A percentile compares a stretch with the other conserved stretches of the same genome.
Evolutionary conservation across 306 rosid species (phyloP).

Genomic region (Castanea mollissima): DNA sequence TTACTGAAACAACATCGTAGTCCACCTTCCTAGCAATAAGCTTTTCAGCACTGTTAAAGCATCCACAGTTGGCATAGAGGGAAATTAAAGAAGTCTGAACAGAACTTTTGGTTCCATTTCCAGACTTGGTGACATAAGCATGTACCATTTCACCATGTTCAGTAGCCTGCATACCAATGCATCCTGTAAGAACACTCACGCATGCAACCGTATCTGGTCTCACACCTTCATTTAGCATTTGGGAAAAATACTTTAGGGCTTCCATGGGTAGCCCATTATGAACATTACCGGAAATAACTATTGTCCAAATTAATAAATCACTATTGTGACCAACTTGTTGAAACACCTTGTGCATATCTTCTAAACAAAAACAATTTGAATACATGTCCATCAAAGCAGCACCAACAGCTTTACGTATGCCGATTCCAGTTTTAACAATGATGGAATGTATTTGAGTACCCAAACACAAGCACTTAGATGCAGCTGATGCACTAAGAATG

Average conservation of each 20-base stretch:
- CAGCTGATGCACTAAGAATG: background rate
- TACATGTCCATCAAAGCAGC: conserved; percentile 1
- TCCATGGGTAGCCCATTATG: background rate
- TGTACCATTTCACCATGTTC: background rate
- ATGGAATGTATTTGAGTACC: conserved; percentile 6
- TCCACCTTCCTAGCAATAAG: background rate
- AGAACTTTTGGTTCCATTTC: background rate
- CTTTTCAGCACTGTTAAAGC: background rate
- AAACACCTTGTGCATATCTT: background rate
- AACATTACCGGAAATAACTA: background rate
- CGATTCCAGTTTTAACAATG: background rate
- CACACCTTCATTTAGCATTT: background rate
- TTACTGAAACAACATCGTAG: background rate
- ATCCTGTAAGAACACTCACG: background rate
- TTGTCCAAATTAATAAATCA: conserved; percentile 1
- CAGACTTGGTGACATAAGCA: background rate
- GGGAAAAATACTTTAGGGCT: conserved; percentile 1
- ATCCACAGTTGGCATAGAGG: background rate
- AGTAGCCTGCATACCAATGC: background rate
- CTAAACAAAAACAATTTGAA: background rate
- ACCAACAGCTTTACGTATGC: background rate
- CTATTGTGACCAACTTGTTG: background rate
- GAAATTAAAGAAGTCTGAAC: background rate
- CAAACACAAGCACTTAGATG: background rate
- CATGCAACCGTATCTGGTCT: background rate